These are phyloP conservation scores for Lentithecium fluviatile DNA, from an alignment of 495 filamentous ascomycete genomes.

Conservation along the genomic window DNA sequence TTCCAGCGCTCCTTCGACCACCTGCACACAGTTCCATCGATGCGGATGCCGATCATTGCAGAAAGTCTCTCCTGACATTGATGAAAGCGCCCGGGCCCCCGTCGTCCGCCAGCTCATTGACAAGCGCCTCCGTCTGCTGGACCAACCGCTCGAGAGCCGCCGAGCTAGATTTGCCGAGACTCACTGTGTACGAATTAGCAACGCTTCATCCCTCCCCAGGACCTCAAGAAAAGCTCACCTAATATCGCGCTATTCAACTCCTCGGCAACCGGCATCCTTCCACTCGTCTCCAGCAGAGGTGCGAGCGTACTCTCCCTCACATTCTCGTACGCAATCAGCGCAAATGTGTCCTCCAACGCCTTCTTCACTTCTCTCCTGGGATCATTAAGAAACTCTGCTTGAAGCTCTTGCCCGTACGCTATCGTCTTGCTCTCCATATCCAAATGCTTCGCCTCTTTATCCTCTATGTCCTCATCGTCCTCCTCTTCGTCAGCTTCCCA, in stretches of 20 bases:
- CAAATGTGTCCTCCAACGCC: conserved; percentile 80
- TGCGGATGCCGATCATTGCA: conserved; percentile 18
- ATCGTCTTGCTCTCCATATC: conserved; percentile 51
- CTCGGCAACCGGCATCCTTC: conserved; percentile 80
- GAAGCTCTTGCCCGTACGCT: conserved; percentile 76
- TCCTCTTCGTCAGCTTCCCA: conserved; percentile 53
- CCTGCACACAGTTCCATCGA: no score
- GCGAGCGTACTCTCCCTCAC: conserved; percentile 70
- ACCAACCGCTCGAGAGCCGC: conserved; percentile 84
- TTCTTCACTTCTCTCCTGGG: conserved; percentile 64
- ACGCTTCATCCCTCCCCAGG: conserved; percentile 4
- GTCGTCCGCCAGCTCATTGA: conserved; percentile 76
- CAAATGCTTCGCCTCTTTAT: conserved; percentile 38
- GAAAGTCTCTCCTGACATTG: conserved; percentile 55
- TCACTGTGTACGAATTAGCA: conserved; percentile 56
- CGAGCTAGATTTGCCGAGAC: conserved; percentile 82
- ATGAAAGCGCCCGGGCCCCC: conserved; percentile 87
- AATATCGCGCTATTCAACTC: conserved; percentile 93
- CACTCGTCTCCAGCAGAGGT: conserved; percentile 73
- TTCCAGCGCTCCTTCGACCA: no score
- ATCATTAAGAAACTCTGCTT: conserved; percentile 72
- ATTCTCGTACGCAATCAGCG: conserved; percentile 82
- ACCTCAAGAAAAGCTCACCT: conserved; percentile 53
- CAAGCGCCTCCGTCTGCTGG: conserved; percentile 81
- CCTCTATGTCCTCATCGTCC: conserved; percentile 27